A percentile compares a stretch with the other conserved stretches of the same genome.
Evolutionary conservation across 345 rosid species (phyloP).

Genomic region (Bruguiera sexangula): DNA sequence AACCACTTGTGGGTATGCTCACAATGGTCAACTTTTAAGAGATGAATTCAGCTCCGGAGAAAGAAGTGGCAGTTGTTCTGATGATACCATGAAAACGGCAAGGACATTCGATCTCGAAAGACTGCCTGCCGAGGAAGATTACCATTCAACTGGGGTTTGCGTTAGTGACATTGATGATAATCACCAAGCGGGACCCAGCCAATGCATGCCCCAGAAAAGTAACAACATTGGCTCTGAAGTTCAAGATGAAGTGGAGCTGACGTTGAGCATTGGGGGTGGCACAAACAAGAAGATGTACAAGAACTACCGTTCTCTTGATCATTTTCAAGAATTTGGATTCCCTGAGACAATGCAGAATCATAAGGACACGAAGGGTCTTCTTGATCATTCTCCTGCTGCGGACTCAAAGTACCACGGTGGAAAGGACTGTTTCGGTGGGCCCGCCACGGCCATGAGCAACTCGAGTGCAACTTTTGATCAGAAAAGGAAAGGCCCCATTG

Average conservation of each 20-base stretch:
- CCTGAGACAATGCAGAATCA: background rate
- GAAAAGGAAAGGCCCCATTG: constrained; percentile 61
- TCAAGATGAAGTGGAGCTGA: constrained; percentile 59
- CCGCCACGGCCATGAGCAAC: constrained; percentile 53
- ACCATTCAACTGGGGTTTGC: constrained; percentile 26
- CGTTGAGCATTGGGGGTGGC: constrained; percentile 59
- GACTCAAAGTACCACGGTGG: constrained; percentile 27
- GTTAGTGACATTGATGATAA: constrained; percentile 21
- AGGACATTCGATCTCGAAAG: constrained; percentile 47
- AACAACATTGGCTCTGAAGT: constrained; percentile 8
- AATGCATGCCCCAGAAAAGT: background rate
- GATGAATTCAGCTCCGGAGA: constrained; percentile 41
- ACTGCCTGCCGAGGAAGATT: constrained; percentile 33
- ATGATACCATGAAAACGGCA: constrained; percentile 25
- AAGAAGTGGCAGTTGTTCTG: constrained; percentile 50
- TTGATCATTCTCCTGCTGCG: constrained; percentile 24
- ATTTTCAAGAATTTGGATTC: background rate
- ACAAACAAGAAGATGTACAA: constrained; percentile 22
- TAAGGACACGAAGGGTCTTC: constrained; percentile 11
- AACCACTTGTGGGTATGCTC: constrained; percentile 11
- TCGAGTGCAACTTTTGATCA: constrained; percentile 54
- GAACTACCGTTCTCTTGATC: constrained; percentile 11
- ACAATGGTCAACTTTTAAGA: constrained; percentile 18
- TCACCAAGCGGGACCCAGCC: constrained; percentile 26
- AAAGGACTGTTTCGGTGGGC: constrained; percentile 39